Evolutionary conservation across 2,329 filamentous ascomycete species (phyloP).

Genomic region (Fusarium neocosmosporiellum): DNA sequence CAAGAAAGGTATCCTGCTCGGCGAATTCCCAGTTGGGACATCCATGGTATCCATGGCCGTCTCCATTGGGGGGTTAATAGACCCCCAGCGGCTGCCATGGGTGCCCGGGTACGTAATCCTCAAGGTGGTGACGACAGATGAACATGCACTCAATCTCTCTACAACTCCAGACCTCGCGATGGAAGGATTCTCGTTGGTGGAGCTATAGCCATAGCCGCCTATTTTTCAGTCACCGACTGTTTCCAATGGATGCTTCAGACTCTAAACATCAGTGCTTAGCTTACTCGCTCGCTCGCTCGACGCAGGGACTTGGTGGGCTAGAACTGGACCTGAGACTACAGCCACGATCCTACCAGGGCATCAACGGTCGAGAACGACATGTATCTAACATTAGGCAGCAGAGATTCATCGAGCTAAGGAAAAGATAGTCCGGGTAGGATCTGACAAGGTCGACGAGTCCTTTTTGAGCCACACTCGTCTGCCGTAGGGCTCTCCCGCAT

Average conservation of each 20-base stretch:
- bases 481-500: neutral
- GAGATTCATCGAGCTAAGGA: neutral
- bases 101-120: neutral
- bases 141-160: neutral
- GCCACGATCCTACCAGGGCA: neutral
- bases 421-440: neutral
- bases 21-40: neutral
- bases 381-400: neutral
- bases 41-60: neutral
- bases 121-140: neutral
- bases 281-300: neutral
- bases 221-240: slow-evolving; percentile 16
- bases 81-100: neutral
- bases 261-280: slow-evolving; percentile 4
- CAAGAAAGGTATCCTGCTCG: neutral
- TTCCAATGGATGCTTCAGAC: slow-evolving; percentile 3
- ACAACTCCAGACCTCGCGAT: neutral
- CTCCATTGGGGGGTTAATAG: slow-evolving; percentile 1
- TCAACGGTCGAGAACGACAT: neutral
- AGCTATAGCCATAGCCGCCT: neutral
- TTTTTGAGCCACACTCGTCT: neutral
- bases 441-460: neutral
- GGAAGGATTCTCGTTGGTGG: neutral
- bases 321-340: neutral
- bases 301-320: neutral